These are phyloP conservation scores for Fusarium aywerte DNA, from an alignment of 2,329 filamentous ascomycete genomes.

Conservation along the genomic window DNA sequence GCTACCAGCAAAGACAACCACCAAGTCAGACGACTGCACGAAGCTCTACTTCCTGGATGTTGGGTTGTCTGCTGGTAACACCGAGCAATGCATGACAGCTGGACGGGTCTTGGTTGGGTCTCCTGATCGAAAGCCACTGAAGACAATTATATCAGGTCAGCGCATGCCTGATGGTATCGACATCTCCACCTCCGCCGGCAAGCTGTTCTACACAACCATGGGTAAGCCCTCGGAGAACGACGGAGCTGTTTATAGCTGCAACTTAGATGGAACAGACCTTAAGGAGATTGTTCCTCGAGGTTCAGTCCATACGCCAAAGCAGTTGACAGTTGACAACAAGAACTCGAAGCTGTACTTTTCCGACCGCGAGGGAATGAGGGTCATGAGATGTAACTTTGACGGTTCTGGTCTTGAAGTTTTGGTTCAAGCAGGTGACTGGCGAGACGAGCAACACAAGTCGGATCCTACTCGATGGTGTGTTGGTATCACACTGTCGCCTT, in stretches of 20 bases:
- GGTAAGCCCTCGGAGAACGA: background rate
- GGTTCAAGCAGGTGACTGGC: background rate
- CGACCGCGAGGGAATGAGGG: constrained; percentile 6
- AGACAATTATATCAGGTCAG: background rate
- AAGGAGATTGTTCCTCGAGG: background rate
- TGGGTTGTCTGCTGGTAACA: accelerated
- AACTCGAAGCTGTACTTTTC: constrained; percentile 1
- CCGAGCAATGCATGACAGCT: background rate
- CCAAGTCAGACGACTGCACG: accelerated
- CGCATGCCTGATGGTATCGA: constrained; percentile 7
- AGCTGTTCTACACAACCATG: constrained; percentile 4
- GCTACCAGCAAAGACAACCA: background rate
- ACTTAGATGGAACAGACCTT: background rate
- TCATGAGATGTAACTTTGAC: constrained; percentile 2
- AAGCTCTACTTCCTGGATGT: constrained; percentile 7
- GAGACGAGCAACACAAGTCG: background rate
- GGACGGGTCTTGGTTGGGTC: background rate
- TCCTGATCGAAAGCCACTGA: accelerated
- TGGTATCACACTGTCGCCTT: background rate
- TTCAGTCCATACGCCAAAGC: background rate
- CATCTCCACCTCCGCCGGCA: background rate
- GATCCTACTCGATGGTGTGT: constrained; percentile 6
- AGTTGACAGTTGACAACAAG: background rate
- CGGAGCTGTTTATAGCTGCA: background rate
- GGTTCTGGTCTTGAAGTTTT: background rate